These are phyloP conservation scores for Ophiocordyceps camponoti-floridani DNA, from an alignment of 2,329 filamentous ascomycete genomes.

Conservation along the genomic window DNA sequence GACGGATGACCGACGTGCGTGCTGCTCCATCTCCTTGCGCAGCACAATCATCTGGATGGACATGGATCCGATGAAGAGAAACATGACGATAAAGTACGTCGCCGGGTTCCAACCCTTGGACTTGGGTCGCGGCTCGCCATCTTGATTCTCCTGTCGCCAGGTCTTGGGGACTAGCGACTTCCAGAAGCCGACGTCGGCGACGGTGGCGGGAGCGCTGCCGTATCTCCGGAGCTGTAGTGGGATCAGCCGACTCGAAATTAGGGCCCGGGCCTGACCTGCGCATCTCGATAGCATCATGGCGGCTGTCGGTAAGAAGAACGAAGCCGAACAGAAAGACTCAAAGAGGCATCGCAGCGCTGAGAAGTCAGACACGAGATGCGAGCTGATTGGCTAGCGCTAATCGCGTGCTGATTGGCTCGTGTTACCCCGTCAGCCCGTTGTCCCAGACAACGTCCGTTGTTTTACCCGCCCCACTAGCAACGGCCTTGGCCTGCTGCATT, in stretches of 20 bases:
- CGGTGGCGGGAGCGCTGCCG: constrained; percentile 26
- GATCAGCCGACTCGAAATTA: neutral
- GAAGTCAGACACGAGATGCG: neutral
- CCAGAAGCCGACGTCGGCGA: constrained; percentile 48
- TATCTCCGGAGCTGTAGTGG: constrained; percentile 9
- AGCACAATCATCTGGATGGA: constrained; percentile 82
- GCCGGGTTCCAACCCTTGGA: constrained; percentile 61
- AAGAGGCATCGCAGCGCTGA: neutral
- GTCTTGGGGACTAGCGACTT: constrained; percentile 50
- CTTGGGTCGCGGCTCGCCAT: constrained; percentile 12
- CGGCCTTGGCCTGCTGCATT: neutral
- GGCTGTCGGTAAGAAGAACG: neutral
- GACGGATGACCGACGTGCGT: constrained; percentile 58
- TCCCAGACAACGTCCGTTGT: constrained; percentile 17
- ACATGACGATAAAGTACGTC: constrained; percentile 67
- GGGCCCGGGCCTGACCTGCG: neutral
- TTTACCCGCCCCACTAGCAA: constrained; percentile 10
- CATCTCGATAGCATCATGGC: constrained; percentile 4
- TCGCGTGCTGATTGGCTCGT: neutral
- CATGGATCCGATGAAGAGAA: constrained; percentile 82
- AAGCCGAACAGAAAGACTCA: neutral
- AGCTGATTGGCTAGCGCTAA: neutral
- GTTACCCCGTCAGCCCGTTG: constrained; percentile 9
- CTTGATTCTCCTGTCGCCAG: constrained; percentile 27
- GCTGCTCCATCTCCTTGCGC: constrained; percentile 56